Conservation (phyloP, 148 eudicot genomes). For the Persicaria tinctoria region DNA sequence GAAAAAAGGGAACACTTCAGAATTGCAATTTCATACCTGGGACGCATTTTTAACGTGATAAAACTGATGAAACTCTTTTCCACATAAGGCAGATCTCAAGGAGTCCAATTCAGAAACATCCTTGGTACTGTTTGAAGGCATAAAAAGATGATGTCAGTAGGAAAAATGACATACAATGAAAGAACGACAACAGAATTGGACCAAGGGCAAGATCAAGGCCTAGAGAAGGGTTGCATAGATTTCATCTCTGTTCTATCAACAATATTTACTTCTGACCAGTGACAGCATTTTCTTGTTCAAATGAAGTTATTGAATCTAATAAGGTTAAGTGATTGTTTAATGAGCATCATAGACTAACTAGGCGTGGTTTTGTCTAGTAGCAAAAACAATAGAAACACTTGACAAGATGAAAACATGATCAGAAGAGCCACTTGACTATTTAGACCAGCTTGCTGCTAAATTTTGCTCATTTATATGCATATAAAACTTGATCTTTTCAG, state of each 20-base stretch:
- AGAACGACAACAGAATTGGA: background rate
- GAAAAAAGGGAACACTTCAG: background rate
- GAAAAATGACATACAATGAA: background rate
- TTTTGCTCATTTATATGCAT: background rate
- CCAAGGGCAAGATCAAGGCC: background rate
- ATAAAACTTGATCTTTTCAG: background rate
- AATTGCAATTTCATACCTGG: conserved; percentile 42
- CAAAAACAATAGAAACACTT: background rate
- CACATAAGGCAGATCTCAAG: conserved; percentile 29
- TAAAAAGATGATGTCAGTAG: background rate
- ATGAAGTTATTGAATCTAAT: background rate
- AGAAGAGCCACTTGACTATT: background rate
- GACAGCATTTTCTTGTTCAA: background rate
- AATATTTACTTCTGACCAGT: background rate
- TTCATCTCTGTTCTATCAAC: background rate
- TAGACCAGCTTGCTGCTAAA: background rate
- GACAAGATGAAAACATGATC: background rate
- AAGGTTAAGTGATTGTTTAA: background rate
- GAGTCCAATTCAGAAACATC: conserved; percentile 30
- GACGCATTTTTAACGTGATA: conserved; percentile 72
- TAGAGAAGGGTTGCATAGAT: background rate
- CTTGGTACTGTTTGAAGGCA: conserved; percentile 27
- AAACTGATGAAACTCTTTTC: conserved; percentile 38
- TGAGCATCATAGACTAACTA: background rate
- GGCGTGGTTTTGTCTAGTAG: background rate